Base-by-base conservation (phyloP, 1,284 basidiomycete genomes). In the Cryptococcus sp. region DNA sequence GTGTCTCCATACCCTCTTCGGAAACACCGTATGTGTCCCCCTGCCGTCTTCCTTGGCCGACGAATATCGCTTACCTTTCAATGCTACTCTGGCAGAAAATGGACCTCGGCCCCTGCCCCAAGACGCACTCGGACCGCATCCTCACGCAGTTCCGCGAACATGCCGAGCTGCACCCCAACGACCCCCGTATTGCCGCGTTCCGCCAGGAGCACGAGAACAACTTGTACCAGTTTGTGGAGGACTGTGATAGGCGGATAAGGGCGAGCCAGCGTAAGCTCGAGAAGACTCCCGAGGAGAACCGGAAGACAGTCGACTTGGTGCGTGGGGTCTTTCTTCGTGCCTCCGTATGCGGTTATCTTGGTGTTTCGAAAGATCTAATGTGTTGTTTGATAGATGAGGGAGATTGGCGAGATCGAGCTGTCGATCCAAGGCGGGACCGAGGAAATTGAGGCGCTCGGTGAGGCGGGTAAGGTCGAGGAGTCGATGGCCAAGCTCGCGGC, bases 221-320 rank as follows among this genome's bases (percentile, higher is more conserved):
- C 78, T 93, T 98, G 57, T 91, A 94, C 70, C 82, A 87, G 3
- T 98, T 98, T 77, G 91, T 99, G 61, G 93, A 96, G 69, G 96
- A 98, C 75, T 98, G 95, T 78, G 96, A 99, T 82, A 82, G 96
- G 66, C 85, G 95, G 71, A 98, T 99, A 78, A 82, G 91, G 46
- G 85, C 91, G 44, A 91, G 92, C 55, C 95, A 98, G 77, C 84
- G 93, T 63, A 84, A 96, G 69, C 80, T 99, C 69, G 96, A 98
- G 80, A 98, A 98, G 82, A 98, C 96, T 21, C 96, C 96, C 11
- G 96, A 98, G 79, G 96, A 99, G 82, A 98, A 98, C 76, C 91
- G 92, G 52, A 94, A 96, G 79, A 98, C 95, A 35, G 96, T 96
- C 21, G 94, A 95, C 77, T 79, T 98, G 81, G 89, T 89, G 67